Evolutionary conservation across 805 yeast genomes (phyloP), one percentile per base, ranked within the genome.

Genomic region (Candida gorgasii): DNA sequence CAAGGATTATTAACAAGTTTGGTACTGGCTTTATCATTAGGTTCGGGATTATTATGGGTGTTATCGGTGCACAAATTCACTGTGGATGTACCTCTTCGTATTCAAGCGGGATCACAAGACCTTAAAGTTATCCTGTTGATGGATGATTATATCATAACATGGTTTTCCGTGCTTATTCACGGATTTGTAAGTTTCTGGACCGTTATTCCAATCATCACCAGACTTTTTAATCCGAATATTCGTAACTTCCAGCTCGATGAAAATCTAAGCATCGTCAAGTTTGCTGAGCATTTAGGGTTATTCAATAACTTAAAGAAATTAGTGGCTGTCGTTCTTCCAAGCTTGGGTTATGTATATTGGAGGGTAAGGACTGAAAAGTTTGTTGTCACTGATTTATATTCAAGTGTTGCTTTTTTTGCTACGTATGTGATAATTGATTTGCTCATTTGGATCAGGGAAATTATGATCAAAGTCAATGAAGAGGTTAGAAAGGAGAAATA

Each of bases 401-500:
- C 52, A n/a, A 45, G 53, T 45, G 45, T 52, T 1, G 14, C 31
- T 3, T 28, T 44, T 8, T 49, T 54, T 20, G 16, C 31, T 3
- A 12, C 44, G 2, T 50, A 47, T 30, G 37, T 53, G 5, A 22
- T 46, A 4, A 30, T 43, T 7, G 55, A 53, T 31, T 36, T 50
- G 19, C 23, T 40, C 8, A 16, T 44, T 9, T 48, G 48, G 12
- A 36, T 49, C 3, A 19, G 17, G n/a, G 14, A 20, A 1, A 40
- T 57, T 15, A 55, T 45, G 40, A 40, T 40, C 1, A 43, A 43
- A 16, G 53, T 73, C 31, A 63, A 67, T 37, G 71, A 72, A 36
- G 69, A 70, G 49, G 80, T 80, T n/a, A 78, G 75, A 53, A 77
- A 77, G 44, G 82, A 79, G 49, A 69, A 71, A 45, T 80, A 79